Conservation (phyloP, 1,139 yeast species). For the Hyphopichia khmerensis region DNA sequence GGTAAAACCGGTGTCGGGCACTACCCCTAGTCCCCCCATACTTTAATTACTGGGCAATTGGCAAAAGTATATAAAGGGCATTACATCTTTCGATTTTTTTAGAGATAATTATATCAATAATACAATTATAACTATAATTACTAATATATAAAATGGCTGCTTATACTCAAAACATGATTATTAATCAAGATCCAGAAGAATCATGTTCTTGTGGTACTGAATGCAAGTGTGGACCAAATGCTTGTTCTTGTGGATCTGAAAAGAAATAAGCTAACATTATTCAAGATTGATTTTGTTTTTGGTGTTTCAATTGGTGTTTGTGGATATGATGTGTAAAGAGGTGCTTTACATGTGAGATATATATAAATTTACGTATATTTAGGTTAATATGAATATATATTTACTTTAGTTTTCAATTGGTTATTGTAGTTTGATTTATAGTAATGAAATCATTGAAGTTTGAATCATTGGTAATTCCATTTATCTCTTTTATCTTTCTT, state of each 20-base stretch:
- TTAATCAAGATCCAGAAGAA: conserved; percentile 13
- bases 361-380: too few species aligned
- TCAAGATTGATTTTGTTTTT: not conserved
- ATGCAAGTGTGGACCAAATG: conserved; percentile 25
- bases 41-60: too few species aligned
- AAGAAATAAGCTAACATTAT: conserved; percentile 14
- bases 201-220: conserved; percentile 23
- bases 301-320: not conserved
- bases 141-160: conserved; percentile 15
- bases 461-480: not conserved
- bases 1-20: not conserved
- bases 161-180: conserved; percentile 12
- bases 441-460: not conserved
- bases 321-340: too few species aligned
- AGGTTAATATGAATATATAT: too few species aligned
- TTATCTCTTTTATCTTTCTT: conserved; percentile 19
- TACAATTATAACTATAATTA: too few species aligned
- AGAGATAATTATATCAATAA: too few species aligned
- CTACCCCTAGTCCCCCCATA: too few species aligned
- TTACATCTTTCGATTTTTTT: too few species aligned
- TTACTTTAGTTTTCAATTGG: too few species aligned
- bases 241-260: conserved; percentile 20
- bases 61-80: too few species aligned
- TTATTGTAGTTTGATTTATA: too few species aligned
- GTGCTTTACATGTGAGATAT: too few species aligned